Evolutionary conservation across 2,329 filamentous ascomycete species (phyloP), one percentile per base, ranked within the genome.

Genomic region (Fusarium succisae): DNA sequence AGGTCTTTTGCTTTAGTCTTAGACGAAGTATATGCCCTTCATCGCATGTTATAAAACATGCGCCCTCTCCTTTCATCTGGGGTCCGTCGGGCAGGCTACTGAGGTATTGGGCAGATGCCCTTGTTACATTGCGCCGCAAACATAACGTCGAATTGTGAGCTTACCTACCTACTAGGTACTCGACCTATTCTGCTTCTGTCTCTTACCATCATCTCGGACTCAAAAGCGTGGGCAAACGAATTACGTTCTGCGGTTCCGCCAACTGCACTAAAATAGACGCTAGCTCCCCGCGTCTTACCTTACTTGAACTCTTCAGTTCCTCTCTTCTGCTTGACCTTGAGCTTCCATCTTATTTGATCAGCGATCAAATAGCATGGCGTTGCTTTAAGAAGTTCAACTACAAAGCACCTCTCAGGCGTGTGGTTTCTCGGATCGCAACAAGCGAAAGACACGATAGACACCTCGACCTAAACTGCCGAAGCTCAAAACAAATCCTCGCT

Each of bases 261-360:
- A 74, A 71, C 61, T 44, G 41, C 69, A 77, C 75, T 78, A 77
- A 78, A 66, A 56, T 43, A 69, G 59, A 66, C 76, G 50, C 75
- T 78, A 78, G 72, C 77, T 78, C 76, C 75, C 77, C 77, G 69
- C 76, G 74, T 78, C 75, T 78, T 66, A 76, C 75, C 74, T 75
- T 48, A 22, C 62, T 60, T 66, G 65, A 63, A 65, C 69, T 65
- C 66, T 59, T 66, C 57, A 43, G 35, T 50, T 48, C 66, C 39
- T 72, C 43, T 53, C 54, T 63, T 38, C 43, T 41, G 30, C n/a
- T 48, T 41, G 39, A 48, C 64, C 51, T 28, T 64, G 44, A 41
- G 50, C 65, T 55, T 61, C 65, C 43, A 58, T 14, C 56, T 66
- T 20, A 54, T 28, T 66, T 66, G 41, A 59, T 70, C 53, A 63